phyloP scores from a whole-genome alignment of 306 rosid genomes.

The Pterocarpus santalinus region DNA sequence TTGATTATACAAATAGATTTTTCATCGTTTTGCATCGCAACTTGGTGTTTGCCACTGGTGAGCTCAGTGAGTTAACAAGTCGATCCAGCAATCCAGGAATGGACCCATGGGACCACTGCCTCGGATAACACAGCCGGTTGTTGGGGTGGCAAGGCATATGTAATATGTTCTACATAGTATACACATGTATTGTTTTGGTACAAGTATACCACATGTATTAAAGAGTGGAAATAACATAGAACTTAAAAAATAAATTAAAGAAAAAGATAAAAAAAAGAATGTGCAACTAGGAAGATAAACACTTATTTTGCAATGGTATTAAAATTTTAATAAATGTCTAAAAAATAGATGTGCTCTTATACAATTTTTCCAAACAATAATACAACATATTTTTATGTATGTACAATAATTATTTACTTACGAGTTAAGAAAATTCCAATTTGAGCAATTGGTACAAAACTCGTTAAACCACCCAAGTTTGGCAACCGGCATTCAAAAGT shows the following conservation, averaged over 20 bases:
- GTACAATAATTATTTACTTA: too few relatives aligned
- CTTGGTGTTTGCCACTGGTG: background rate
- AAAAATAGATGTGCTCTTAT: background rate
- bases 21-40: background rate
- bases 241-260: too few relatives aligned
- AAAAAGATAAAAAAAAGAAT: too few relatives aligned
- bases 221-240: too few relatives aligned
- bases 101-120: background rate
- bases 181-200: too few relatives aligned
- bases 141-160: background rate
- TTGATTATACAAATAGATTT: background rate
- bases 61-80: background rate
- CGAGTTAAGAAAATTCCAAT: background rate
- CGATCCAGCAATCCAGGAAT: background rate
- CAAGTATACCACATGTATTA: too few relatives aligned
- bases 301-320: too few relatives aligned
- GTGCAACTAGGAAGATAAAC: background rate
- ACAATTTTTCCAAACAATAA: too few relatives aligned
- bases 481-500: background rate
- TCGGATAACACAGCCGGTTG: background rate
- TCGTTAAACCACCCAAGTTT: background rate
- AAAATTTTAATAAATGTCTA: too few relatives aligned
- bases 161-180: background rate
- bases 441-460: background rate
- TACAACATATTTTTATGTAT: background rate